phyloP scores from a whole-genome alignment of 108 stramenopile genomes.

The Nannochloropsis salina region DNA sequence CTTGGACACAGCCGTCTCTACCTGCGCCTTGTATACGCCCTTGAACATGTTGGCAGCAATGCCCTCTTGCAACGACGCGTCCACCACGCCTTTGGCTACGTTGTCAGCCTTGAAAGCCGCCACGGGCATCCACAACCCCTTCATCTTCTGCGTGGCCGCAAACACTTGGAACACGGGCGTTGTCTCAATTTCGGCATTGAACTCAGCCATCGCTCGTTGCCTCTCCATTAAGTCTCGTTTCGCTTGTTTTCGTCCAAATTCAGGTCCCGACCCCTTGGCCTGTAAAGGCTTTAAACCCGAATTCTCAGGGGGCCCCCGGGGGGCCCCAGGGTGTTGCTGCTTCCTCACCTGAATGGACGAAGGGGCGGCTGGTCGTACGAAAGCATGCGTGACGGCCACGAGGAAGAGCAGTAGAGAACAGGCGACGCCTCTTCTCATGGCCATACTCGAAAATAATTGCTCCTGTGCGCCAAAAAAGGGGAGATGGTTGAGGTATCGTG shows the following conservation, averaged over 20 bases:
- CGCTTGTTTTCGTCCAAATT: conserved; percentile 2
- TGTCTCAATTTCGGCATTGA: conserved; percentile 3
- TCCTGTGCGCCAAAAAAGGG: too few relatives aligned
- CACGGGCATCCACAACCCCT: conserved; percentile 6
- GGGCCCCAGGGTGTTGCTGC: neutral
- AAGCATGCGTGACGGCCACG: neutral
- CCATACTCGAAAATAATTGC: neutral
- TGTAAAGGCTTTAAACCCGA: neutral
- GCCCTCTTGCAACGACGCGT: neutral
- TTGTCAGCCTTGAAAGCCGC: neutral
- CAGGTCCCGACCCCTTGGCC: neutral
- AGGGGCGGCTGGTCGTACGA: neutral
- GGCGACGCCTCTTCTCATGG: neutral
- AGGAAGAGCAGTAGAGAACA: neutral
- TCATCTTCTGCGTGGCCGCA: conserved; percentile 13
- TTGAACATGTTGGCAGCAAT: neutral
- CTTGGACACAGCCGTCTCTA: conserved; percentile 3
- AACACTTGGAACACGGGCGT: neutral
- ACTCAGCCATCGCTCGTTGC: conserved; percentile 11
- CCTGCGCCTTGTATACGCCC: conserved; percentile 14
- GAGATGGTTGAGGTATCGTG: too few relatives aligned
- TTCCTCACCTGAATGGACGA: neutral
- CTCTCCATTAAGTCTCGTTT: neutral
- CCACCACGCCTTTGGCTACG: neutral
- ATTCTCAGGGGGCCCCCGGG: neutral